Base-by-base conservation (phyloP, 768 basidiomycete genomes). In the Tylopilus sp. region DNA sequence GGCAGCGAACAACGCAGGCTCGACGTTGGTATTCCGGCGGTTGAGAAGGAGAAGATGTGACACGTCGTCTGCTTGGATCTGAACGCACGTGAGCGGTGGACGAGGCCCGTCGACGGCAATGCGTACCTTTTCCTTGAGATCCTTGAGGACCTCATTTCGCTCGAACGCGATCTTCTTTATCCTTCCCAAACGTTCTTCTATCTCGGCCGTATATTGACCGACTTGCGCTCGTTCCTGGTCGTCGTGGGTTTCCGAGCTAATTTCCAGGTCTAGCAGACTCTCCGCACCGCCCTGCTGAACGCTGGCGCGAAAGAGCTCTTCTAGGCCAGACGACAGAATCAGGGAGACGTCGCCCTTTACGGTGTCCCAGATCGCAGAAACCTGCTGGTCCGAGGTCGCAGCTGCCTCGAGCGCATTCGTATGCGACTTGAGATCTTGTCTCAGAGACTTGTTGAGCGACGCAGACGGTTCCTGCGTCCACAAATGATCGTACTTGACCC, bases 61-160 rank as follows among this genome's bases (percentile, higher is more conserved):
- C 25, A 98, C 96, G 59, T 99, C 97, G 71, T 99, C 97, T 25
- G 79, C 76, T 83, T 98, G 97, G 43, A 97, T 81, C 94, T 98
- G 59, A 34, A 30, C n/a, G 25, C 24, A 22, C 30, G 29, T 54
- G 38, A 48, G 48, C n/a, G 4, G n/a, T 3, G 43, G 21, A 19
- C 25, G 10, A 21, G 24, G 11, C 13, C 9, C 26, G 12, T 50
- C 12, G 30, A 46, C 33, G 17, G 47, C 16, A 4, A 19, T 36
- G 41, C 52, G 40, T 49, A 93, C 95, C 83, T 96, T 97, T 40
- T 98, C 95, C 68, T 98, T 99, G 45, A 99, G 75, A 65, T 98
- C 97, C 66, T 90, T 94, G 49, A 98, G 71, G 0, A 93, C 85
- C 60, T 95, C 89, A 12, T 80, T 82, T 45, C 96, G 76, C 72